Evolutionary conservation across 2,329 filamentous ascomycete species (phyloP).

Genomic region (Teratosphaeria pseudoeucalypti): DNA sequence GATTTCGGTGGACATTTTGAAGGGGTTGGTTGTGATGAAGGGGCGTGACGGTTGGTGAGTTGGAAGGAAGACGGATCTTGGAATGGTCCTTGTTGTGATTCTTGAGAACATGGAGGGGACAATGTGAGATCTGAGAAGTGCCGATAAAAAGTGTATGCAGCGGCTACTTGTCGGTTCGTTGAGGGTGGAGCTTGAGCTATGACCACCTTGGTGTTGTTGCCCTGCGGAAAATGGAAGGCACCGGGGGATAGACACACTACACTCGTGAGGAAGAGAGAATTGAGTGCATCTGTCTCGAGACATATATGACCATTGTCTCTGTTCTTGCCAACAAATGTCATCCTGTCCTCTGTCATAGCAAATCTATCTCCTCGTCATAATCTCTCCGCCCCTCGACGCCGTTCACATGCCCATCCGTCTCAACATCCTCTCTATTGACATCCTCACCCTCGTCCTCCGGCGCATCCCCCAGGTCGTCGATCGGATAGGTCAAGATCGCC

Average conservation of each 20-base stretch:
- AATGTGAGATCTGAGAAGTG: background rate
- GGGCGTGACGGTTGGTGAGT: background rate
- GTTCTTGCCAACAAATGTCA: background rate
- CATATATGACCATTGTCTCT: background rate
- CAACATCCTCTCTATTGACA: background rate
- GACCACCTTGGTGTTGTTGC: background rate
- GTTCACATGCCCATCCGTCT: background rate
- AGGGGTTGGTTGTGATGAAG: background rate
- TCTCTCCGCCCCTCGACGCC: conserved; percentile 5
- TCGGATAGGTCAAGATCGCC: conserved; percentile 79
- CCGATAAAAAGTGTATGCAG: background rate
- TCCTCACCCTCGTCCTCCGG: conserved; percentile 11
- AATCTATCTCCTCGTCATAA: conserved; percentile 5
- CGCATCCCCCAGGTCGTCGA: conserved; percentile 66
- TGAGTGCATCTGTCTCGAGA: background rate
- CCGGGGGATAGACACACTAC: background rate
- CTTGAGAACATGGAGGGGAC: background rate
- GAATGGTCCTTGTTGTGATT: background rate
- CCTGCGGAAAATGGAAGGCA: background rate
- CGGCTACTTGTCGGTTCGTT: background rate
- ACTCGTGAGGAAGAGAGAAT: background rate
- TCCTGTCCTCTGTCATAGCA: conserved; percentile 2
- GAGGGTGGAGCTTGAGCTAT: background rate
- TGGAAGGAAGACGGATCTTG: background rate
- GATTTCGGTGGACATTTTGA: conserved; percentile 4